Base-by-base conservation (phyloP, 352 stramenopile genomes). In the Phytophthora sp. region DNA sequence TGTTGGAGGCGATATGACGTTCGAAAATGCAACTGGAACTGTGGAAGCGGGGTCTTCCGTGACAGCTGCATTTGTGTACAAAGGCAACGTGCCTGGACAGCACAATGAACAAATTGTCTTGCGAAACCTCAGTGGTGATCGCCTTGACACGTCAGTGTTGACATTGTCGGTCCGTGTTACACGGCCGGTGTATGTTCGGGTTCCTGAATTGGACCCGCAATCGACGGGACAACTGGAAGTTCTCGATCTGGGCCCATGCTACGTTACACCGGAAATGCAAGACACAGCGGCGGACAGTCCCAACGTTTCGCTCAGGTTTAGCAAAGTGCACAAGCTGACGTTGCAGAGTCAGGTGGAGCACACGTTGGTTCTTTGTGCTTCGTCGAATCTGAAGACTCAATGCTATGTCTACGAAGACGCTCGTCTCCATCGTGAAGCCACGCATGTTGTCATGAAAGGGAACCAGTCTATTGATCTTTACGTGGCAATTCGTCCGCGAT, bases 341-440 rank as follows among this genome's bases (percentile, higher is more conserved):
- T 53, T 96, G 21, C 70, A 88, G 24, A 95, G 83, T 59, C 86
- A 96, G 76, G 88, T 96, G 4, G 66, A 78, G 4, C 79, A 95
- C 52, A 73, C 80, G 2, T 66, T 96, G 24, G 59, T 95, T 30
- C 51, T 96, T 16, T 93, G 76, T 57, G 86, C 89, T 16, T 93
- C 86, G 18, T 95, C 87, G 13, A 96, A 96, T 63, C 54, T 96
- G 46, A 94, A 94, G 66, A 96, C 86, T 6, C 89, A 96, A 63
- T 96, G 89, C 57, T 96, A 95, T 51, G 86, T 96, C 6, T 96
- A 89, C 46, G 86, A 95, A 63, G 87, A 96, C 45, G 70, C 62
- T 12, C 76, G 76, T 5, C 51, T 96, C 13, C 78, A 90, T 58
- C 78, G 75, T 33, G 87, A 96, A 60, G 89, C 87, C 11, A 85